Conservation (phyloP, 202 grass and related monocot species). For the Schoenoplectus tabernaemontani region DNA sequence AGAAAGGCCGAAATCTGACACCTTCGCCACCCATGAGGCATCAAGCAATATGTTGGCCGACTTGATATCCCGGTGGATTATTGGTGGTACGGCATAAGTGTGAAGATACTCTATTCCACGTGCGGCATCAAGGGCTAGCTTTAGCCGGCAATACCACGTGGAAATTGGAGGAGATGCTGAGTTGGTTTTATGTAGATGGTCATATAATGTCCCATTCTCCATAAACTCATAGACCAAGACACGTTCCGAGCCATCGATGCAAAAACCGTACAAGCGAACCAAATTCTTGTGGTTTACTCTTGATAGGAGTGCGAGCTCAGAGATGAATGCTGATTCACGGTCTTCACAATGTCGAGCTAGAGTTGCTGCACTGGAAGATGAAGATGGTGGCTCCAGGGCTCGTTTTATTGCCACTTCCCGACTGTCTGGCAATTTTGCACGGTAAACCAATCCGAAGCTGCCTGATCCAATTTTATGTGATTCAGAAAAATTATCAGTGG, state of each 20-base stretch:
- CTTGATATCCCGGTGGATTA: constrained; percentile 75
- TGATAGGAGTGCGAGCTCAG: constrained; percentile 67
- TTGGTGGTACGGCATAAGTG: constrained; percentile 79
- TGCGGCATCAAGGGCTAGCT: constrained; percentile 69
- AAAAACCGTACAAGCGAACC: constrained; percentile 75
- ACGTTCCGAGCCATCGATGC: constrained; percentile 50
- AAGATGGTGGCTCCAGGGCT: constrained; percentile 28
- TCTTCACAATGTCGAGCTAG: constrained; percentile 12
- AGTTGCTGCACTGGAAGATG: constrained; percentile 17
- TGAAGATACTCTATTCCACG: constrained; percentile 92
- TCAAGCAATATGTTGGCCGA: constrained; percentile 71
- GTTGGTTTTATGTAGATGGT: constrained; percentile 50
- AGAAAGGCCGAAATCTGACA: constrained; percentile 78
- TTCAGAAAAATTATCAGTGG: constrained; percentile 43
- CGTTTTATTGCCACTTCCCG: constrained; percentile 79
- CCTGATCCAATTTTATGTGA: constrained; percentile 62
- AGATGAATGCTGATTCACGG: constrained; percentile 60
- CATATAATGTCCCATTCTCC: constrained; percentile 66
- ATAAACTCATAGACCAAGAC: constrained; percentile 88
- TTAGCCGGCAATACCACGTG: constrained; percentile 53
- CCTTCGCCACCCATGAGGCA: constrained; percentile 53
- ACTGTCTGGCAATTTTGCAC: constrained; percentile 47
- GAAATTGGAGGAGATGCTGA: constrained; percentile 32
- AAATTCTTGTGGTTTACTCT: constrained; percentile 91
- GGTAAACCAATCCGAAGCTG: constrained; percentile 78